Percentiles rank a stretch among this genome's conserved stretches.
These are phyloP conservation scores for Lentinula detonsa DNA, from an alignment of 768 basidiomycete species.

Conservation along the genomic window DNA sequence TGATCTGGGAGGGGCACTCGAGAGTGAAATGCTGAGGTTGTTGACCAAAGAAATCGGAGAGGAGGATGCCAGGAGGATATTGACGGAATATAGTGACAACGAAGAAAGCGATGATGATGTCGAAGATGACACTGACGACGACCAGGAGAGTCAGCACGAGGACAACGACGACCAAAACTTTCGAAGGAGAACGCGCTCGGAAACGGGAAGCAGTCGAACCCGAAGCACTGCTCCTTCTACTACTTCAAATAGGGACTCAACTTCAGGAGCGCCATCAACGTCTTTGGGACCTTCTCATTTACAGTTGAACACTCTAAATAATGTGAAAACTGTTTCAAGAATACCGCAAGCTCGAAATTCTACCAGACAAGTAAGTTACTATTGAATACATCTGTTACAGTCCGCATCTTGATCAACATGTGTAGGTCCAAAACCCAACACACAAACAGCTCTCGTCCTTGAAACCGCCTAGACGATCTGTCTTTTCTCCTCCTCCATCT, in stretches of 20 bases:
- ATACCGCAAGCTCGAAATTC: background rate
- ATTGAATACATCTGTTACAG: background rate
- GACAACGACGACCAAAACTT: background rate
- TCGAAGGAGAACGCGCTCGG: background rate
- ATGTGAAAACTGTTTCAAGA: background rate
- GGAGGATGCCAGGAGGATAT: background rate
- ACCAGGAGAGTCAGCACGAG: background rate
- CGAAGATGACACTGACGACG: background rate
- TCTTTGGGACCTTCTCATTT: background rate
- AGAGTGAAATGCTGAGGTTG: conserved; percentile 9
- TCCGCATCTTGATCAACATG: too few relatives aligned
- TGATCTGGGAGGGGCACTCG: background rate
- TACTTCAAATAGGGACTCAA: background rate
- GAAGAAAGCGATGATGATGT: background rate
- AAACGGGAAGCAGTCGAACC: background rate
- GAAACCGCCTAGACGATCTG: background rate
- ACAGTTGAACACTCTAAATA: background rate
- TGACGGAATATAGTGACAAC: background rate
- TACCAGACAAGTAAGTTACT: background rate
- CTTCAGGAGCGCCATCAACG: background rate
- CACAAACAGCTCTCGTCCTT: background rate
- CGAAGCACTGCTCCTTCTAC: background rate
- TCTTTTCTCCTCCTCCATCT: background rate
- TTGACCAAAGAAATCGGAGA: background rate
- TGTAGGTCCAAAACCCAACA: too few relatives aligned